Conservation (phyloP, 306 rosid species). For the Prunus fruticosa region DNA sequence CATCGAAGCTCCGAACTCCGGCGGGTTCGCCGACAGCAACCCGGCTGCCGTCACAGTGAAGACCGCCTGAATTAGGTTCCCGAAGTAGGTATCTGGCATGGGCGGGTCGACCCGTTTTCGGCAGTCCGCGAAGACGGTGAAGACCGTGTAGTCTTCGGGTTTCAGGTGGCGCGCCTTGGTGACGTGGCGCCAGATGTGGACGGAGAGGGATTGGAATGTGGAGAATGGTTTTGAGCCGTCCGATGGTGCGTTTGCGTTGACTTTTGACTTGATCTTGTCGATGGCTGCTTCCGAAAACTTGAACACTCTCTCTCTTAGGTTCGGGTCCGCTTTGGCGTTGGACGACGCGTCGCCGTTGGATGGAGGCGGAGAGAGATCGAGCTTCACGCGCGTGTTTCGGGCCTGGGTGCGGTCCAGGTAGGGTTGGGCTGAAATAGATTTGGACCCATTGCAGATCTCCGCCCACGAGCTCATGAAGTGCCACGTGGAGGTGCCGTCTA, state of each 20-base stretch:
- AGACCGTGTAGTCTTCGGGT: constrained; percentile 86
- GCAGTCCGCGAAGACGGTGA: constrained; percentile 90
- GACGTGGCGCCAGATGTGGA: constrained; percentile 90
- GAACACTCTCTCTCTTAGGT: constrained; percentile 64
- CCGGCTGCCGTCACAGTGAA: constrained; percentile 77
- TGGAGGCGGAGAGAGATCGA: constrained; percentile 57
- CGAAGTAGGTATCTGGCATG: constrained; percentile 84
- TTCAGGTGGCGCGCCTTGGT: constrained; percentile 67
- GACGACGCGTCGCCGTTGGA: constrained; percentile 10
- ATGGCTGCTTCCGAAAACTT: constrained; percentile 73
- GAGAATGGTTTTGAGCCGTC: constrained; percentile 82
- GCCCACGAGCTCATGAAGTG: constrained; percentile 97
- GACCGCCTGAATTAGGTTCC: constrained; percentile 86
- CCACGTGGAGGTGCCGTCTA: constrained; percentile 94
- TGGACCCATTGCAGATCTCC: constrained; percentile 56
- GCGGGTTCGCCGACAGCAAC: constrained; percentile 43
- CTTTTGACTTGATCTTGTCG: constrained; percentile 69
- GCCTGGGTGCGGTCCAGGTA: constrained; percentile 71
- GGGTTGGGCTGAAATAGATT: constrained; percentile 47
- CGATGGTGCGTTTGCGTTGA: constrained; percentile 40
- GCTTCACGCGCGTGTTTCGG: constrained; percentile 80
- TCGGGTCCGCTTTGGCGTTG: constrained; percentile 40
- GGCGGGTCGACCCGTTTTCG: constrained; percentile 79
- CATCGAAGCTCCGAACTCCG: constrained; percentile 58
- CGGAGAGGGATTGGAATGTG: constrained; percentile 81